Evolutionary conservation across 768 basidiomycete species (phyloP).

Genomic region (Dacryopinax spathularia): DNA sequence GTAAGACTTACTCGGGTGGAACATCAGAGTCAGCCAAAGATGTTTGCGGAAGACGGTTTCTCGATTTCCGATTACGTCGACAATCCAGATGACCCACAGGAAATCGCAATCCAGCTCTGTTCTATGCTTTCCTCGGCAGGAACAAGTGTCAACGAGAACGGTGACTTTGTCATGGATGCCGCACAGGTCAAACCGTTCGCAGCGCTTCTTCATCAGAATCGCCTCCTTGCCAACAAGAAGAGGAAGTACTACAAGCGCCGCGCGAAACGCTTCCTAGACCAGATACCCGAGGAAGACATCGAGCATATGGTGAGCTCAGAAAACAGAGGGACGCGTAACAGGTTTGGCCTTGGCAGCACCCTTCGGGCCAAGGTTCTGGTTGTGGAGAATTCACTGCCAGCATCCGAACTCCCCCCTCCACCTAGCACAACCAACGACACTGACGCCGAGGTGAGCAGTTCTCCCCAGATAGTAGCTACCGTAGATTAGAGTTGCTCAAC

Average conservation of each 20-base stretch:
- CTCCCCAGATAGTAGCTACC: not conserved
- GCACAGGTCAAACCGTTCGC: not conserved
- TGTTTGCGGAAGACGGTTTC: not conserved
- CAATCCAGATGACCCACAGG: not conserved
- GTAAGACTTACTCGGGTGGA: not conserved
- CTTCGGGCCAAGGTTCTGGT: not conserved
- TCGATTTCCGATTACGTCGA: not conserved
- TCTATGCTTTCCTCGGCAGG: not conserved
- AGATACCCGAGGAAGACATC: not conserved
- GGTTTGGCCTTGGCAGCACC: not conserved
- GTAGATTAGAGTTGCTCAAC: not conserved
- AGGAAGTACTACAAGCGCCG: not conserved
- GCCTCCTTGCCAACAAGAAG: not conserved
- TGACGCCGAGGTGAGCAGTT: not conserved
- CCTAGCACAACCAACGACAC: not conserved
- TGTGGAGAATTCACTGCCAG: not conserved
- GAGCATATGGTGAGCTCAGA: not conserved
- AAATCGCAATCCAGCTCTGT: not conserved
- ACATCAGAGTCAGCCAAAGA: not conserved
- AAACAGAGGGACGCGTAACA: not conserved
- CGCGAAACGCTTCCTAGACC: not conserved
- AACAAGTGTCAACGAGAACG: not conserved
- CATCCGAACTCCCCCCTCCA: not conserved
- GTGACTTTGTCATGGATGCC: not conserved
- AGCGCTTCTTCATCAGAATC: not conserved